Evolutionary conservation across 768 basidiomycete species (phyloP).

Genomic region (Pisolithus orientalis): DNA sequence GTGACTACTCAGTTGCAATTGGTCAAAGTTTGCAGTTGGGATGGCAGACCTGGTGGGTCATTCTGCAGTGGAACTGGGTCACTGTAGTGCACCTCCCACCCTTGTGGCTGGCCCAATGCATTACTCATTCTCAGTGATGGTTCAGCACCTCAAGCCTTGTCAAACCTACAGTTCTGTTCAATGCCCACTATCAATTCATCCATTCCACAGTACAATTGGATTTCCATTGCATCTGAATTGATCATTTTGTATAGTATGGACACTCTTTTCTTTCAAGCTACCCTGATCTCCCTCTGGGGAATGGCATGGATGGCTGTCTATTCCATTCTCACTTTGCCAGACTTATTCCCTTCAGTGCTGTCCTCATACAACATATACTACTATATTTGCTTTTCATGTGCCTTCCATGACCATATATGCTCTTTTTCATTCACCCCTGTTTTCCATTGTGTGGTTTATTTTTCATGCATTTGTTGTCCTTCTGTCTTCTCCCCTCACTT

Average conservation of each 20-base stretch:
- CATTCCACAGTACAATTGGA: slow-evolving; percentile 12
- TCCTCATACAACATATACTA: no score
- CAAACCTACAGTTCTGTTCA: slow-evolving; percentile 6
- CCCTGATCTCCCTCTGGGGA: no score
- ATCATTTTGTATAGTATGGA: slow-evolving; percentile 55
- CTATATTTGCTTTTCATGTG: no score
- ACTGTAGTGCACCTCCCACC: slow-evolving; percentile 15
- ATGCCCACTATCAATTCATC: slow-evolving; percentile 12
- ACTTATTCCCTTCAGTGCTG: no score
- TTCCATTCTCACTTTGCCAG: no score
- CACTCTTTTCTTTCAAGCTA: no score
- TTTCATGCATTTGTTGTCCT: slow-evolving; percentile 53
- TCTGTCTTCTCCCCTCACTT: slow-evolving; percentile 52
- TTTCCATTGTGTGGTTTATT: slow-evolving; percentile 18
- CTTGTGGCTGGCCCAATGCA: slow-evolving; percentile 3
- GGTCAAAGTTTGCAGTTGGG: slow-evolving; percentile 31
- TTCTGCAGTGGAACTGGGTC: neutral
- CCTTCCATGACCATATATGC: neutral
- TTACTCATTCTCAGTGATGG: slow-evolving; percentile 9
- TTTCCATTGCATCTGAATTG: slow-evolving; percentile 27
- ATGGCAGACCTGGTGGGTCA: slow-evolving; percentile 12
- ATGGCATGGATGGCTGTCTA: no score
- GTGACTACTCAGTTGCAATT: slow-evolving; percentile 23
- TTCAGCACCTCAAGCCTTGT: slow-evolving; percentile 17
- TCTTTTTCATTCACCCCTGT: slow-evolving; percentile 14